Conservation (phyloP, 345 rosid genomes). For the Pelargonium nanum region DNA sequence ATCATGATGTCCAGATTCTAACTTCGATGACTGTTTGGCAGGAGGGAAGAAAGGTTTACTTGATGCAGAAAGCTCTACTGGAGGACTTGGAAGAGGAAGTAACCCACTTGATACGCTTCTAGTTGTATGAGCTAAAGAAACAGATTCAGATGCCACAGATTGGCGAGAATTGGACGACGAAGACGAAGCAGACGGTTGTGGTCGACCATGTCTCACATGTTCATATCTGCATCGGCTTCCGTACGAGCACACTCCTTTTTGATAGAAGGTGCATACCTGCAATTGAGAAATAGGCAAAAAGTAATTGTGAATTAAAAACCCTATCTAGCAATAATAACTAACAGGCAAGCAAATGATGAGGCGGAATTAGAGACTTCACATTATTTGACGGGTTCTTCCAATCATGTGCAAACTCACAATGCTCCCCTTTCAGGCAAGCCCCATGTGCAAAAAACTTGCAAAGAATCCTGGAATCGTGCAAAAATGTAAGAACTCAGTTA, state of each 20-base stretch:
- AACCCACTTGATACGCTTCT: conserved; percentile 18
- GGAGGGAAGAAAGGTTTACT: conserved; percentile 24
- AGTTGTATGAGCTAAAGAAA: conserved; percentile 16
- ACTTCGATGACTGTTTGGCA: conserved; percentile 29
- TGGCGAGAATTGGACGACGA: conserved; percentile 28
- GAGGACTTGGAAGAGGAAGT: conserved; percentile 12
- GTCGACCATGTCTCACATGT: conserved; percentile 44
- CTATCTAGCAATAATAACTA: background rate
- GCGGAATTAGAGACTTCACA: conserved; percentile 25
- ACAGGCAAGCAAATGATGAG: background rate
- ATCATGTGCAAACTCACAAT: conserved; percentile 88
- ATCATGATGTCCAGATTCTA: conserved; percentile 23
- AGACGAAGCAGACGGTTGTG: conserved; percentile 45
- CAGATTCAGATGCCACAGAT: conserved; percentile 20
- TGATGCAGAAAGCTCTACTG: conserved; percentile 31
- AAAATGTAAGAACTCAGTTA: background rate
- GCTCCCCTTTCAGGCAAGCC: conserved; percentile 85
- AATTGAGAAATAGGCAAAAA: conserved; percentile 5
- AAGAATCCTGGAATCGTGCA: conserved; percentile 46
- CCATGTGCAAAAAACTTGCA: conserved; percentile 91
- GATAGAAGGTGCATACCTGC: conserved; percentile 87
- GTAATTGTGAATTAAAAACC: conserved; percentile 1
- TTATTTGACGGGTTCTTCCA: conserved; percentile 51
- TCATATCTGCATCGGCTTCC: conserved; percentile 86
- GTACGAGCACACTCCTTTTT: conserved; percentile 70